Base-by-base conservation (phyloP, 352 stramenopile genomes). In the Globisporangium nodosum region DNA sequence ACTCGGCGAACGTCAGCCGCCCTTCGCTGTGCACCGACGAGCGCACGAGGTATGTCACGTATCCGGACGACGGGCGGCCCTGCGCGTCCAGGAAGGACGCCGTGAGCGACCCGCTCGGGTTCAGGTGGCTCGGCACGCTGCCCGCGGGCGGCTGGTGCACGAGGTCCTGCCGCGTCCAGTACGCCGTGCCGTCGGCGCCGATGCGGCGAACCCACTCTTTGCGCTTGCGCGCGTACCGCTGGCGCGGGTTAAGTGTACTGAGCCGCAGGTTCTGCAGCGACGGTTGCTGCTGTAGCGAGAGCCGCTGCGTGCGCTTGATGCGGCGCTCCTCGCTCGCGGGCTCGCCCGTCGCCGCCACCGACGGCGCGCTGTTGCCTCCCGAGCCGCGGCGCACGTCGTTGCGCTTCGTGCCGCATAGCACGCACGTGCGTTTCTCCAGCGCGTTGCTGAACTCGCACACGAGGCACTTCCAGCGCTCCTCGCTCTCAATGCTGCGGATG, bases 381-480 rank as follows among this genome's bases (percentile, higher is more conserved):
- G 46, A 37, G 52, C 61, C 16, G 69, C 74, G 56, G 39, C 50
- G 52, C 56, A 60, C 64, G 58, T 67, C 50, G 51, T 69, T 66
- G 60, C 82, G 79, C 63, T 90, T 90, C 5, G 82, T 92, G 53
- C 78, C 82, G 54, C 82, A 92, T 3, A 92, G 52, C 20, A 88
- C 56, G 63, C 80, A 92, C 40, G 73, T 78, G 30, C 49, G 61
- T 24, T 81, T 81, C 42, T 89, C 80, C 49, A 86, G 33, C 2
- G 70, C 66, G 66, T 92, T 92, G 58, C 78, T 87, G 59, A 92
- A 92, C 16, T 92, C 82, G 43, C 82, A 92, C 40, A 92, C 74
- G 39, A 68, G 64, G 54, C 82, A 92, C 35, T 86, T 88, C 82
- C 82, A 92, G 18, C 80, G 80, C 68, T 88, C 79, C 12, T 85